These are phyloP conservation scores for Actinomortierella wolfii DNA, from an alignment of 371 early-diverging fungal species.

Conservation along the genomic window DNA sequence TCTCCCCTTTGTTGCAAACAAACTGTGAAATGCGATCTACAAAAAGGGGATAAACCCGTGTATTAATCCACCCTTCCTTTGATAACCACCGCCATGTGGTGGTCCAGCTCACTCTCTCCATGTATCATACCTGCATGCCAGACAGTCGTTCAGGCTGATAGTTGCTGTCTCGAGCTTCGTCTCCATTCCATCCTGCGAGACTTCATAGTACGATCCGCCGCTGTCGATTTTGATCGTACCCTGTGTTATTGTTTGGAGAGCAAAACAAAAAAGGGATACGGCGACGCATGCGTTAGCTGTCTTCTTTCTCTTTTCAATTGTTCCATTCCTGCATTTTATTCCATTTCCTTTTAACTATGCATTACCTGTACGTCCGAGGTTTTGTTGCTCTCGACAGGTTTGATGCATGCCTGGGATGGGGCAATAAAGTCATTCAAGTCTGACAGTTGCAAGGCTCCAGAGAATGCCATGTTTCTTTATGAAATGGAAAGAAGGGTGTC, in stretches of 20 bases:
- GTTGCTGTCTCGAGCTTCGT: slow-evolving; percentile 82
- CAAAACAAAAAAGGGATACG: neutral
- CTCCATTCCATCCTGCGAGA: slow-evolving; percentile 82
- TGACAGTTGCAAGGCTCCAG: slow-evolving; percentile 61
- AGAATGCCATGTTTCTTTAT: slow-evolving; percentile 29
- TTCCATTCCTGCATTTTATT: slow-evolving; percentile 6
- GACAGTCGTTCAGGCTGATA: slow-evolving; percentile 93
- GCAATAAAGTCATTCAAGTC: slow-evolving; percentile 96
- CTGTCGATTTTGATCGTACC: slow-evolving; percentile 70
- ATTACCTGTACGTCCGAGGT: slow-evolving; percentile 51
- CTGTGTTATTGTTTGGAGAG: too few species aligned
- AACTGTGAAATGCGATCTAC: too few species aligned
- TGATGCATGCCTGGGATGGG: slow-evolving; percentile 95
- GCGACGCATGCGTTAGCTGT: slow-evolving; percentile 22
- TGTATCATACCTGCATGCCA: slow-evolving; percentile 91
- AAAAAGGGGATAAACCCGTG: too few species aligned
- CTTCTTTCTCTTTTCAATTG: neutral
- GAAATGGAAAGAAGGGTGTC: neutral
- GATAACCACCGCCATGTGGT: too few species aligned
- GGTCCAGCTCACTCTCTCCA: too few species aligned
- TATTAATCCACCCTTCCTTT: too few species aligned
- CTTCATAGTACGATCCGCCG: slow-evolving; percentile 78
- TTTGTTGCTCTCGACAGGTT: slow-evolving; percentile 85
- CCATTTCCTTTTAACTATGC: slow-evolving; percentile 32
- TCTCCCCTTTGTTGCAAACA: too few species aligned